These are phyloP conservation scores for Nicotiana otophora DNA, from an alignment of 257 asterid species.

Conservation along the genomic window DNA sequence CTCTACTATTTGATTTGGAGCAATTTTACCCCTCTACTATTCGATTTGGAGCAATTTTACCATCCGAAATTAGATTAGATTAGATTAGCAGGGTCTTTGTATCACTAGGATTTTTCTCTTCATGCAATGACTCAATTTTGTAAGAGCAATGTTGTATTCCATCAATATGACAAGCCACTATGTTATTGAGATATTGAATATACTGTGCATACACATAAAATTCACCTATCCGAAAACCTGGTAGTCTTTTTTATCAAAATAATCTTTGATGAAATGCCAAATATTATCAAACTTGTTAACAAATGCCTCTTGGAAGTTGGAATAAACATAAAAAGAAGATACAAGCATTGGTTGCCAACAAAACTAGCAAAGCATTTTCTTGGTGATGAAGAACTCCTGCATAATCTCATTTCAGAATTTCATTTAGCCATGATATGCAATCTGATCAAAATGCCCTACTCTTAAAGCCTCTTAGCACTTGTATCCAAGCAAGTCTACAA, in stretches of 20 bases:
- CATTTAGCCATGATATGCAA: neutral
- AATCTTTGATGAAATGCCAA: neutral
- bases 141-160: neutral
- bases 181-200: neutral
- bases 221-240: neutral
- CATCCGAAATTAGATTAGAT: too few relatives aligned
- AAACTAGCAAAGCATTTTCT: neutral
- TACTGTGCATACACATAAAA: neutral
- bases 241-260: neutral
- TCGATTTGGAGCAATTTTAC: too few relatives aligned
- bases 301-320: neutral
- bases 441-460: neutral
- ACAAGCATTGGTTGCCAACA: neutral
- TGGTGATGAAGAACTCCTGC: neutral
- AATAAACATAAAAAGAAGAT: neutral
- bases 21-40: too few relatives aligned
- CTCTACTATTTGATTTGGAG: too few relatives aligned
- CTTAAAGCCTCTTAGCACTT: neutral
- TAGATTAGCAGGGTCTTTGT: neutral
- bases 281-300: neutral
- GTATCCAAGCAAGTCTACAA: slow-evolving; percentile 4
- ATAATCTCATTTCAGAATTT: neutral
- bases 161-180: neutral
- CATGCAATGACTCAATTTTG: neutral
- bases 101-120: neutral